Conservation (phyloP, 192 early-diverging fungal genomes). For the Coemansia sp. region DNA sequence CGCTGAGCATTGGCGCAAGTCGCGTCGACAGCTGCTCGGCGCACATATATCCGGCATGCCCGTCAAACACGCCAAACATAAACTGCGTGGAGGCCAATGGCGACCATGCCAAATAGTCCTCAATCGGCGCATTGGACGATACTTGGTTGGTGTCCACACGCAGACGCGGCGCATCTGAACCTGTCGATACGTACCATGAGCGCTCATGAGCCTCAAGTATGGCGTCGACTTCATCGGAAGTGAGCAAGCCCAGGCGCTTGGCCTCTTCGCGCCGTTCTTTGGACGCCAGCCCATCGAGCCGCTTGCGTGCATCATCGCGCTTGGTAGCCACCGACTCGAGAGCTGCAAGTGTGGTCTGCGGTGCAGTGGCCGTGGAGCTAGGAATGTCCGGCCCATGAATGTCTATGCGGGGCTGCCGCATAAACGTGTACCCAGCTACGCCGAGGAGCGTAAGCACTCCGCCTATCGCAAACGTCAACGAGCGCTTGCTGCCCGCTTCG, state of each 20-base stretch:
- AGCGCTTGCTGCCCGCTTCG: conserved; percentile 22
- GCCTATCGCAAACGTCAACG: conserved; percentile 46
- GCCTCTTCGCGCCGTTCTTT: conserved; percentile 24
- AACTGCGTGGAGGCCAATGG: conserved; percentile 19
- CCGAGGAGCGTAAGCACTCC: conserved; percentile 40
- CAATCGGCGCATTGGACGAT: conserved; percentile 48
- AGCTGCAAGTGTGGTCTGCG: conserved; percentile 8
- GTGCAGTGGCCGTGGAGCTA: background rate
- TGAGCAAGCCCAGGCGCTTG: conserved; percentile 22
- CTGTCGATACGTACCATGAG: conserved; percentile 20
- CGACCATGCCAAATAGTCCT: conserved; percentile 46
- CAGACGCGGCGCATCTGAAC: background rate
- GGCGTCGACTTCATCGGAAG: conserved; percentile 39
- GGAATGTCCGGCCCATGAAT: conserved; percentile 1
- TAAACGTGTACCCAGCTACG: conserved; percentile 37
- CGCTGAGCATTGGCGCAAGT: conserved; percentile 43
- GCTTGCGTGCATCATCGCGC: conserved; percentile 22
- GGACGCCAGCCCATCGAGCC: conserved; percentile 20
- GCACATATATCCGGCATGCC: conserved; percentile 42
- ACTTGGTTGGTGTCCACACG: conserved; percentile 53
- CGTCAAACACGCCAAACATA: conserved; percentile 45
- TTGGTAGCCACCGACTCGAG: conserved; percentile 42
- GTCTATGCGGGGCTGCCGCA: conserved; percentile 14
- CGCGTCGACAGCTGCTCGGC: conserved; percentile 36
- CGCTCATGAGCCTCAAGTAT: conserved; percentile 37